Percentiles rank a stretch among this genome's conserved stretches.
Conservation (phyloP, 2,329 filamentous ascomycete genomes). For the Truncatella angustata region DNA sequence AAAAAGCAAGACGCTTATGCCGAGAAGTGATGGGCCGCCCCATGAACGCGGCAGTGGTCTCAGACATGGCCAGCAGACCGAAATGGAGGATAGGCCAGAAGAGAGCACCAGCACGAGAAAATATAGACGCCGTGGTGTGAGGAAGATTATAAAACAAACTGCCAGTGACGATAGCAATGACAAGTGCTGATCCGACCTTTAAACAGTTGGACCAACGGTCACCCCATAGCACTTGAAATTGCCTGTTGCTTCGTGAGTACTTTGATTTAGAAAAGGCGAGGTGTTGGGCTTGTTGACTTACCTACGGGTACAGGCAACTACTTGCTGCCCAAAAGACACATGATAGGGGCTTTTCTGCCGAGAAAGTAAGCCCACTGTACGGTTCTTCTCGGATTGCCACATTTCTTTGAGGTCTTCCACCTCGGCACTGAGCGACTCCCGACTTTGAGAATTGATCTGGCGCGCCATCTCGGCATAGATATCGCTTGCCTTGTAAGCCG, state of each 20-base stretch:
- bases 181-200: constrained; percentile 56
- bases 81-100: constrained; percentile 38
- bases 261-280: constrained; percentile 15
- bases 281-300: constrained; percentile 27
- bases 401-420: constrained; percentile 39
- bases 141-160: constrained; percentile 65
- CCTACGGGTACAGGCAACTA: constrained; percentile 38
- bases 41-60: constrained; percentile 28
- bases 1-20: constrained; percentile 31
- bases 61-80: constrained; percentile 40
- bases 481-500: constrained; percentile 38
- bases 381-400: constrained; percentile 22
- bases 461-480: constrained; percentile 22
- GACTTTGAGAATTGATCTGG: neutral
- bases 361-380: constrained; percentile 13
- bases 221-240: constrained; percentile 30
- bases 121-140: constrained; percentile 56
- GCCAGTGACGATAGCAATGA: constrained; percentile 64
- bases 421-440: constrained; percentile 31
- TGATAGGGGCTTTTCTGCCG: constrained; percentile 22
- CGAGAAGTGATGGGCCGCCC: constrained; percentile 29
- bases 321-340: constrained; percentile 22
- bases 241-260: constrained; percentile 15
- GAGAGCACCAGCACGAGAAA: constrained; percentile 32
- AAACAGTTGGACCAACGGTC: constrained; percentile 28